phyloP scores from a whole-genome alignment of 2,329 filamentous ascomycete genomes.

The Trichophyton rubrum region DNA sequence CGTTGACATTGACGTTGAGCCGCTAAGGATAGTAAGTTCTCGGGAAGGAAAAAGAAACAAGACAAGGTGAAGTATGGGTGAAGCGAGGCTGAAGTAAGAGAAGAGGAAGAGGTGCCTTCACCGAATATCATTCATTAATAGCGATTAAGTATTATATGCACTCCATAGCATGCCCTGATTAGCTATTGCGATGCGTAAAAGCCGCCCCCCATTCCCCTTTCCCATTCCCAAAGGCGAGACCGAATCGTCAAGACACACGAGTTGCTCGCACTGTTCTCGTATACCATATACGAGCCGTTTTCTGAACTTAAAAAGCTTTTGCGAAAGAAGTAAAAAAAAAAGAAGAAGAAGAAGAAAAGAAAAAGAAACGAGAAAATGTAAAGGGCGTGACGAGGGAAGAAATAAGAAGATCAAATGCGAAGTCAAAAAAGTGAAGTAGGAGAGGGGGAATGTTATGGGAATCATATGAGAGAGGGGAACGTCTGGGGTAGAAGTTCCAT shows the following conservation, averaged over 20 bases:
- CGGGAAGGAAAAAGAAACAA: background rate
- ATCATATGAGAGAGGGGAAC: background rate
- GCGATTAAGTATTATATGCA: slow-evolving; percentile 1
- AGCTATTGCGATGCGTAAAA: background rate
- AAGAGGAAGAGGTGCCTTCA: background rate
- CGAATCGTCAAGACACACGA: background rate
- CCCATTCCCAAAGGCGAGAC: background rate
- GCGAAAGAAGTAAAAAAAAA: background rate
- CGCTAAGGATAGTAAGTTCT: no score
- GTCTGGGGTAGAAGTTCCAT: background rate
- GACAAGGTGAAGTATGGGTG: background rate
- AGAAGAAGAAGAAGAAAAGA: background rate
- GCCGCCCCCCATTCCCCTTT: background rate
- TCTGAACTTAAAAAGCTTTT: background rate
- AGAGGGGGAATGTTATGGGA: background rate
- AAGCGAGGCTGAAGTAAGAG: no score
- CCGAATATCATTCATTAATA: slow-evolving; percentile 3
- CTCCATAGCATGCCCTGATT: background rate
- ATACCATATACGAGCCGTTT: background rate
- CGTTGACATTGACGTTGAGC: no score
- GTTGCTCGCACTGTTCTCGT: background rate
- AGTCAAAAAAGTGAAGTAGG: background rate
- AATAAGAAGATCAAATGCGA: background rate
- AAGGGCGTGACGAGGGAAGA: background rate
- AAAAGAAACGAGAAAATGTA: background rate